phyloP scores from a whole-genome alignment of 2,329 filamentous ascomycete species.

The Paradendryphiella salina region DNA sequence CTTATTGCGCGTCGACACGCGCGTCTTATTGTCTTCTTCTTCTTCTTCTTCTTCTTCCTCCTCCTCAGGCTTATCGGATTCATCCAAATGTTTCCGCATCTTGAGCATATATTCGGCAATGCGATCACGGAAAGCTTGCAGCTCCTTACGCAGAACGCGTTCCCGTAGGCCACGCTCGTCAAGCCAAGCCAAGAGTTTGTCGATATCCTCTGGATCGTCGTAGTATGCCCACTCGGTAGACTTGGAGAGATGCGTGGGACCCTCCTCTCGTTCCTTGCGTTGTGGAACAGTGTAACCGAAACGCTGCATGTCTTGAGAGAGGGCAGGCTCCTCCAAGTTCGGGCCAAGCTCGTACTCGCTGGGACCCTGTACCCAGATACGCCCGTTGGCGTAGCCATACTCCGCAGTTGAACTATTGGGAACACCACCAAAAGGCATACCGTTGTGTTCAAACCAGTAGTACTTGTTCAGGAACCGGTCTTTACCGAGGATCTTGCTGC shows the following conservation, averaged over 20 bases:
- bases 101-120: constrained; percentile 80
- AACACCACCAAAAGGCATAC: constrained; percentile 91
- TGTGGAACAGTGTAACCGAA: constrained; percentile 84
- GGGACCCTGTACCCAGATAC: constrained; percentile 94
- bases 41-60: constrained; percentile 51
- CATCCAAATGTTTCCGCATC: constrained; percentile 70
- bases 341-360: constrained; percentile 76
- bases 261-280: constrained; percentile 84
- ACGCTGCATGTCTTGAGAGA: constrained; percentile 73
- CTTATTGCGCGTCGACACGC: constrained; percentile 67
- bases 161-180: constrained; percentile 87
- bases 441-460: constrained; percentile 99
- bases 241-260: constrained; percentile 72
- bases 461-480: constrained; percentile 98
- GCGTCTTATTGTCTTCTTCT: constrained; percentile 53
- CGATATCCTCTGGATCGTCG: constrained; percentile 76
- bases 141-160: constrained; percentile 82
- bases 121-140: constrained; percentile 72
- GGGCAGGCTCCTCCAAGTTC: constrained; percentile 59
- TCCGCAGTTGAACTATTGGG: constrained; percentile 84
- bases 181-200: constrained; percentile 82
- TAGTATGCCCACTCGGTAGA: constrained; percentile 91
- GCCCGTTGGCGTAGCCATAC: constrained; percentile 89
- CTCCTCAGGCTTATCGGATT: constrained; percentile 56
- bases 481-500: constrained; percentile 85